Evolutionary conservation across 2,329 filamentous ascomycete species (phyloP), one percentile per base, ranked within the genome.

Genomic region (Juglanconis juglandina): DNA sequence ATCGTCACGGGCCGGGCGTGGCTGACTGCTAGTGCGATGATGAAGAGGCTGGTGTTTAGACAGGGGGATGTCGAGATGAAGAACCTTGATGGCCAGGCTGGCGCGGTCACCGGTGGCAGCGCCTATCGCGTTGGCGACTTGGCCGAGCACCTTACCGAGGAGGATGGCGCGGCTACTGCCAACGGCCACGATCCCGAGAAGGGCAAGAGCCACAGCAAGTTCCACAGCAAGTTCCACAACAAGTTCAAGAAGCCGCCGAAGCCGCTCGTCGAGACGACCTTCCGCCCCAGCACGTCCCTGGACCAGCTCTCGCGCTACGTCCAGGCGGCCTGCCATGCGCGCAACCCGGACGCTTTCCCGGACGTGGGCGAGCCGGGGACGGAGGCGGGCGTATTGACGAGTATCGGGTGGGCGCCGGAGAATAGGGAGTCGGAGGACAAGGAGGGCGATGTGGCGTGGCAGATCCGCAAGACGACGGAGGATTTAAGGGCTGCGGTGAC

Each of bases 381-480:
- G 7, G 58, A 60, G 13, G 46, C 44, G 0, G 58, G 51, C 9
- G 58, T 60, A 1, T 14, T 56, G 3, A 34, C n/a, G 4, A 51
- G 58, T 17, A 60, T 60, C 35, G 52, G 58, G 0, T 60, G 58
- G 58, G 42, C 30, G 4, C 58, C 52, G 2, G 58, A 50, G 47
- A 30, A 37, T 4, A 42, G 58, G 4, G 58, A 44, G 33, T 50
- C 44, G n/a, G 37, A 46, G 11, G 52, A 60, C 24, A 24, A 30
- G n/a, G 52, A 55, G 17, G 9, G 30, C 1, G 52, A 60, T 6
- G 46, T 60, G 7, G 58, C 52, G 44, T 60, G 58, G 58, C 52
- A 56, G 58, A 56, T 56, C 44, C 52, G 46, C 3, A 44, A 51
- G 52, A 41, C 49, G 24, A 59, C 57, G 7, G 52, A 55, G 3